Conservation (phyloP, 2,329 filamentous ascomycete genomes). For the Beauveria scarabaeidicola region DNA sequence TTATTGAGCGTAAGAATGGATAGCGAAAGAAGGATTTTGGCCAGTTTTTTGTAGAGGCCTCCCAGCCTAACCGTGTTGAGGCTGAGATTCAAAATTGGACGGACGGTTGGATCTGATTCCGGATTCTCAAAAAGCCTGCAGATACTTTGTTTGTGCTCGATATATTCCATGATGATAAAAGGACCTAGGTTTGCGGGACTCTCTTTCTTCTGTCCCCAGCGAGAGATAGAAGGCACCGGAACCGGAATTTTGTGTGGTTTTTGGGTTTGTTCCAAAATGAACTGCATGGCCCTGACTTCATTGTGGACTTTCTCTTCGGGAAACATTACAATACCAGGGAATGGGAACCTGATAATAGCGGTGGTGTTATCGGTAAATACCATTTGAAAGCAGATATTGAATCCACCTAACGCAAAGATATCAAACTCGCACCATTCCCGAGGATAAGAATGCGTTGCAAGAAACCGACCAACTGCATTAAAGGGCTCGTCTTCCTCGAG, state of each 20-base stretch:
- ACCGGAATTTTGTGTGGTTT: conserved; percentile 11
- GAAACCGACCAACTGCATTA: background rate
- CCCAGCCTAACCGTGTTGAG: background rate
- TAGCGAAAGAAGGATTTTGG: background rate
- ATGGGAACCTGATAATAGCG: conserved; percentile 5
- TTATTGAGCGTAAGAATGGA: background rate
- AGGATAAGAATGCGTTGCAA: background rate
- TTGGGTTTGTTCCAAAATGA: background rate
- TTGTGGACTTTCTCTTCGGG: conserved; percentile 12
- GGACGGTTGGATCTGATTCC: background rate
- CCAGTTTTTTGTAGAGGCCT: background rate
- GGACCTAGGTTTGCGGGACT: conserved; percentile 12
- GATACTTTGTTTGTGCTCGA: background rate
- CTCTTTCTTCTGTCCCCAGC: conserved; percentile 12
- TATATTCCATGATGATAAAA: conserved; percentile 14
- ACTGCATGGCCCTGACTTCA: conserved; percentile 11
- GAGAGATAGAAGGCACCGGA: conserved; percentile 12
- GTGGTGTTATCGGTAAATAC: background rate
- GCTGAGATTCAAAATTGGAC: background rate
- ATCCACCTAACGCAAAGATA: background rate
- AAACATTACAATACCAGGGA: conserved; percentile 10
- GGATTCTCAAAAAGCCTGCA: conserved; percentile 10
- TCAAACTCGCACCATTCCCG: background rate
- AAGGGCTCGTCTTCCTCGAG: background rate
- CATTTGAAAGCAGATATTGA: background rate